Evolutionary conservation across 345 rosid species (phyloP), one percentile per base, ranked within the genome.

Genomic region (Bruguiera sexangula): DNA sequence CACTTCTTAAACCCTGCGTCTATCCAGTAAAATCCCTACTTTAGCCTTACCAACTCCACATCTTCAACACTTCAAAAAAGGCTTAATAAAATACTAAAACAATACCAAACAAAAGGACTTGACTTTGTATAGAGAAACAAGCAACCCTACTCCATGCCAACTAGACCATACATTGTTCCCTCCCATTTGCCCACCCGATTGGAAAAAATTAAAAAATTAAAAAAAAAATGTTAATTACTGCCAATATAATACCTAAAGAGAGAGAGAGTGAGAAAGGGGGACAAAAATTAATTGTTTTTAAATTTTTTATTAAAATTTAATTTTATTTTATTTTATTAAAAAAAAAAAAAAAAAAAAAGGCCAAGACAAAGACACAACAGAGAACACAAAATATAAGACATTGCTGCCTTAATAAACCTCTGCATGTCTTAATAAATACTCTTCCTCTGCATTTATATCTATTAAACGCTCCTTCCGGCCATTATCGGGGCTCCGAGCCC

Each of bases 371-470:
- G 20, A 48, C 60, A 37, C 8, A 21, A 26, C 61, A 39, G 54
- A 21, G 21, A 59, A 73, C 46, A 36, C 43, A 52, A 48, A 39
- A 60, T 15, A 50, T 43, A 11, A 65, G 56, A 59, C 67, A 62
- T 67, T 58, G 72, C 77, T 54, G 77, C 62, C 72, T 39, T 67
- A 53, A 37, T 32, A 1, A 34, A 8, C 71, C 4, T 26, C 76
- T 73, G 67, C 67, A 62, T 67, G 62, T 36, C 69, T 27, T 51
- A 32, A 36, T 6, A 5, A 20, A 27, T 36, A 19, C 11, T 20
- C 15, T 58, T 15, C 29, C 39, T 26, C 54, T 6, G 18, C 56
- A 21, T 9, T 5, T 6, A 26, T 46, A 43, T 18, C 0, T 2
- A 63, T 3, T 2, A 13, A 6, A 26, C 32, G 8, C 61, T 27